Conservation (phyloP, 2,329 filamentous ascomycete species). For the Venturia oleaginea region DNA sequence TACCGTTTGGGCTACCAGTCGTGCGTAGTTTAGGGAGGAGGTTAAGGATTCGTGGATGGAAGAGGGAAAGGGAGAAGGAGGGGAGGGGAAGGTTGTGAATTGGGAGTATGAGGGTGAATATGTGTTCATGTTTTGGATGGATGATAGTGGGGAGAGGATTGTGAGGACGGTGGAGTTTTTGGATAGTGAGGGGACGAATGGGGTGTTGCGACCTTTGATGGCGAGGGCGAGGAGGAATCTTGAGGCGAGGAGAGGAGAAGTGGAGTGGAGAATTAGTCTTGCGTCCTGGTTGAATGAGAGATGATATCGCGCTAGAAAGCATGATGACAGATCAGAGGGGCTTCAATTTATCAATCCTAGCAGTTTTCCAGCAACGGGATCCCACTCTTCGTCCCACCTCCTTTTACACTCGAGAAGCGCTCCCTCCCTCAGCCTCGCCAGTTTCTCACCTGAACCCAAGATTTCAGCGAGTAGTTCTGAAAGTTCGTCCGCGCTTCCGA, state of each 20-base stretch:
- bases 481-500: slow-evolving; percentile 58
- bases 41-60: neutral
- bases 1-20: neutral
- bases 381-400: slow-evolving; percentile 92
- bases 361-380: slow-evolving; percentile 66
- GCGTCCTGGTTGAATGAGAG: too few species aligned
- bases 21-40: neutral
- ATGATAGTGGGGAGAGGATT: neutral
- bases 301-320: neutral
- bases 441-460: slow-evolving; percentile 51
- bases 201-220: neutral
- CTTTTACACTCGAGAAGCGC: slow-evolving; percentile 63
- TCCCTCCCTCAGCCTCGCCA: slow-evolving; percentile 56
- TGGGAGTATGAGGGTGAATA: neutral
- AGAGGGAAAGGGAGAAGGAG: neutral
- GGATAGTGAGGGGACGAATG: neutral
- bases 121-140: neutral
- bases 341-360: slow-evolving; percentile 37
- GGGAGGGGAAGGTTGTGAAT: neutral
- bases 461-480: slow-evolving; percentile 45
- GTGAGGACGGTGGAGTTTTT: neutral
- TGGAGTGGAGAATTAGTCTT: too few species aligned
- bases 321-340: neutral
- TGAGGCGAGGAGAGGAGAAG: too few species aligned
- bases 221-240: neutral